A percentile compares a stretch with the other conserved stretches of the same genome.
These are phyloP conservation scores for Hordeum marinum DNA, from an alignment of 176 grass and related monocot genomes.

Conservation along the genomic window DNA sequence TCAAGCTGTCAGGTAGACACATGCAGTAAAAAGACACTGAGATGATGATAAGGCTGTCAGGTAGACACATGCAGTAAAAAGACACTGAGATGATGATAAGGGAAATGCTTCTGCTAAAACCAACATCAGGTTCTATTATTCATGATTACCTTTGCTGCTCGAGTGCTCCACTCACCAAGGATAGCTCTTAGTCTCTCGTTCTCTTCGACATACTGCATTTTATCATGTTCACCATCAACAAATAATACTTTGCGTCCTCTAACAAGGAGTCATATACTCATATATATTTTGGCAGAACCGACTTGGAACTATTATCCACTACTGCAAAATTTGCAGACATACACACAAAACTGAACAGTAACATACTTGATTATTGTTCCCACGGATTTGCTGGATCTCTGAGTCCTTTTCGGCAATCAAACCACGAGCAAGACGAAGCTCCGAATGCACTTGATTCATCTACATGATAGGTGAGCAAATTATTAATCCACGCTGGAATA, in stretches of 20 bases:
- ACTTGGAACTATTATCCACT: background rate
- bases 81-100: background rate
- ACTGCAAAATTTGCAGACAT: background rate
- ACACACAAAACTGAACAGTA: background rate
- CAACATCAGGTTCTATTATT: background rate
- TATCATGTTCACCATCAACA: background rate
- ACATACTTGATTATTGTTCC: constrained; percentile 75
- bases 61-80: background rate
- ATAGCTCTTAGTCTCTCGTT: constrained; percentile 68
- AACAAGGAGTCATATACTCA: background rate
- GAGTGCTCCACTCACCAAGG: constrained; percentile 77
- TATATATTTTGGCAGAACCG: background rate
- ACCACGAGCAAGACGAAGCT: constrained; percentile 67
- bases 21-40: background rate
- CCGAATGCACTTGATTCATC: constrained; percentile 97
- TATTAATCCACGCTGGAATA: background rate
- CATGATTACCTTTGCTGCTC: constrained; percentile 51
- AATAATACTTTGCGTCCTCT: background rate
- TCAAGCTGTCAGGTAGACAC: constrained; percentile 38
- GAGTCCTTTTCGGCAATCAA: constrained; percentile 83
- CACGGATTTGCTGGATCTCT: constrained; percentile 69
- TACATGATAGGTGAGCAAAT: constrained; percentile 15
- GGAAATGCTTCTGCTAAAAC: background rate
- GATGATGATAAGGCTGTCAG: constrained; percentile 12
- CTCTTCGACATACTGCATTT: constrained; percentile 63